These are phyloP conservation scores for Pseudogymnoascus sp. DNA, from an alignment of 2,329 filamentous ascomycete species.

Conservation along the genomic window DNA sequence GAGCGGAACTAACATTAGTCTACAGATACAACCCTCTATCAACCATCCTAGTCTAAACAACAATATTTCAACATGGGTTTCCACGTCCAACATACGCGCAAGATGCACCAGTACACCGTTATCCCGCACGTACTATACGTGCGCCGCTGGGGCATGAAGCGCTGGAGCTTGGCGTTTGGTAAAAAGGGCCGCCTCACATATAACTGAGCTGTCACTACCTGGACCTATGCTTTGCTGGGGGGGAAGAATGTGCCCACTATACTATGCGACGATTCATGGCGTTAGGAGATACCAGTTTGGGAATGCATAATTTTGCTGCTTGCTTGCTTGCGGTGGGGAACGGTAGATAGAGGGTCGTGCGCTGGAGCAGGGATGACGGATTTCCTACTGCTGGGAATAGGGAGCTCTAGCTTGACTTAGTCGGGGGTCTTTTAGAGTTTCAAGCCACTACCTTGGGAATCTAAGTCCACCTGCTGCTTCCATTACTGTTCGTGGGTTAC, in stretches of 20 bases:
- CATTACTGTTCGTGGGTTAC: not conserved
- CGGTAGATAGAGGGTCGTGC: not conserved
- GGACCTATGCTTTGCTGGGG: not conserved
- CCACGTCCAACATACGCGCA: slow-evolving; percentile 10
- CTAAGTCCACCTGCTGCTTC: not conserved
- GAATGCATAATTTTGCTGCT: not conserved
- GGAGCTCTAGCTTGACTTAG: not conserved
- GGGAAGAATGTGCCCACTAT: not conserved
- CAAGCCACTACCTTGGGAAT: not conserved
- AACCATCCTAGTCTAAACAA: not conserved
- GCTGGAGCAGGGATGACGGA: not conserved
- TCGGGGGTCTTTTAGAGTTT: not conserved
- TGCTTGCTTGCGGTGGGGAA: not conserved
- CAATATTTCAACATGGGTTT: slow-evolving; percentile 9
- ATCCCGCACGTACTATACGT: slow-evolving; percentile 19
- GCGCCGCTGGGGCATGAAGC: slow-evolving; percentile 19
- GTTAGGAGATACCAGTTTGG: not conserved
- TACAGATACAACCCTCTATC: not conserved
- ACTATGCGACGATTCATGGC: not conserved
- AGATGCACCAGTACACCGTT: slow-evolving; percentile 19
- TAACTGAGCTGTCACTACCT: not conserved
- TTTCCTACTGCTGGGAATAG: not conserved
- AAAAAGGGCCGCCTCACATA: slow-evolving; percentile 14
- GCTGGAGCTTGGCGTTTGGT: slow-evolving; percentile 17
- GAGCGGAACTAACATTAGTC: not conserved